phyloP scores from a whole-genome alignment of 1,139 yeast genomes.

The Blastobotrys persicus region DNA sequence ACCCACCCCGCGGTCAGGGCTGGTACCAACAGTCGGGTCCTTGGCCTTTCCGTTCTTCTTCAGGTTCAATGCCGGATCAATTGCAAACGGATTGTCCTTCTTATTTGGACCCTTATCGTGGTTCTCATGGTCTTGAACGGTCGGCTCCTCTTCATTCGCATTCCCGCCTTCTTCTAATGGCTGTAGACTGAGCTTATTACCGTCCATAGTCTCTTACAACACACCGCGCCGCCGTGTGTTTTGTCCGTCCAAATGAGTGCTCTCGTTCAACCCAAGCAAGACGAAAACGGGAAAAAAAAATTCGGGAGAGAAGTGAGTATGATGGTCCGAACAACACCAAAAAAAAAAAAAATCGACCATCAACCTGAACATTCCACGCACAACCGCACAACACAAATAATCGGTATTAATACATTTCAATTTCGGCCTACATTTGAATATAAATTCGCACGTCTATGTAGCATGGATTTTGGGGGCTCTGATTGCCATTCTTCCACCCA shows the following conservation, averaged over 20 bases:
- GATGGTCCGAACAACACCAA: neutral
- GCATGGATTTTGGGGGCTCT: no score
- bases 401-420: no score
- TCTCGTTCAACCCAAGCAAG: neutral
- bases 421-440: no score
- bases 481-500: no score
- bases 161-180: neutral
- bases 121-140: neutral
- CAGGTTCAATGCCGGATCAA: slow-evolving; percentile 20
- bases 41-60: slow-evolving; percentile 4
- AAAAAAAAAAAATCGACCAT: no score
- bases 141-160: neutral
- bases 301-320: slow-evolving; percentile 2
- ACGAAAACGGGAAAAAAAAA: slow-evolving; percentile 5
- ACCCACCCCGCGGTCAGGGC: neutral
- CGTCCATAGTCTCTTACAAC: neutral
- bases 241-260: neutral
- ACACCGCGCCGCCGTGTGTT: neutral
- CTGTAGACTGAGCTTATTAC: slow-evolving; percentile 2
- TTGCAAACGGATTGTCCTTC: slow-evolving; percentile 17
- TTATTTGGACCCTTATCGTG: neutral
- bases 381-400: neutral
- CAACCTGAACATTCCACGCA: no score
- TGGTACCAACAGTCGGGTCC: no score
- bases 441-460: no score